Evolutionary conservation across 805 yeast species (phyloP).

Genomic region (Brettanomyces bruxellensis): DNA sequence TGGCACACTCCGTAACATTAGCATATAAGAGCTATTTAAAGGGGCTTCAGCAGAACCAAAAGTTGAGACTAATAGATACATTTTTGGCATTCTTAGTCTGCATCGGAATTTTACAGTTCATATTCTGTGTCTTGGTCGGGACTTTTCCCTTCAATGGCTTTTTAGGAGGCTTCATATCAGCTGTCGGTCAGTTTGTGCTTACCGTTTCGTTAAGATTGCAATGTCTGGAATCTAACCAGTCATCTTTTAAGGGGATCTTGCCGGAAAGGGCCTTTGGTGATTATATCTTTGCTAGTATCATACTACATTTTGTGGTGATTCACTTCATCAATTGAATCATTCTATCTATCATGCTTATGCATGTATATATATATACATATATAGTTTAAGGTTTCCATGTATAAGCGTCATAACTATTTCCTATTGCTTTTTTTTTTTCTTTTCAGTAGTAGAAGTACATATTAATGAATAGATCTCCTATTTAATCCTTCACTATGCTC

Average conservation of each 20-base stretch:
- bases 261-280: slow-evolving; percentile 73
- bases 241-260: slow-evolving; percentile 16
- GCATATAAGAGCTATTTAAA: slow-evolving; percentile 26
- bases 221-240: slow-evolving; percentile 24
- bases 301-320: slow-evolving; percentile 78
- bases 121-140: slow-evolving; percentile 68
- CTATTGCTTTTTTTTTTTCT: no score
- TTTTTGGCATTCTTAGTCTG: slow-evolving; percentile 68
- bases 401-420: not conserved
- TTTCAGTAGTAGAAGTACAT: not conserved
- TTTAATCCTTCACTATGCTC: slow-evolving; percentile 22
- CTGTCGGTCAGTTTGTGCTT: slow-evolving; percentile 94
- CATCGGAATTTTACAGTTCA: slow-evolving; percentile 71
- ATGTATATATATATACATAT: not conserved
- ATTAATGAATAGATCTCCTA: not conserved
- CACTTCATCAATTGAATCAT: slow-evolving; percentile 73
- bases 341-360: not conserved
- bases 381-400: not conserved
- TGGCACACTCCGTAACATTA: slow-evolving; percentile 18
- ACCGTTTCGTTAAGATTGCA: slow-evolving; percentile 79
- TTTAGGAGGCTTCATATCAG: slow-evolving; percentile 81
- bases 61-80: slow-evolving; percentile 61
- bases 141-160: slow-evolving; percentile 97
- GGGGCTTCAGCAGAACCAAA: slow-evolving; percentile 24
- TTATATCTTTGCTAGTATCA: slow-evolving; percentile 75